phyloP scores from a whole-genome alignment of 202 grass and related monocot species.

The Setaria italica region DNA sequence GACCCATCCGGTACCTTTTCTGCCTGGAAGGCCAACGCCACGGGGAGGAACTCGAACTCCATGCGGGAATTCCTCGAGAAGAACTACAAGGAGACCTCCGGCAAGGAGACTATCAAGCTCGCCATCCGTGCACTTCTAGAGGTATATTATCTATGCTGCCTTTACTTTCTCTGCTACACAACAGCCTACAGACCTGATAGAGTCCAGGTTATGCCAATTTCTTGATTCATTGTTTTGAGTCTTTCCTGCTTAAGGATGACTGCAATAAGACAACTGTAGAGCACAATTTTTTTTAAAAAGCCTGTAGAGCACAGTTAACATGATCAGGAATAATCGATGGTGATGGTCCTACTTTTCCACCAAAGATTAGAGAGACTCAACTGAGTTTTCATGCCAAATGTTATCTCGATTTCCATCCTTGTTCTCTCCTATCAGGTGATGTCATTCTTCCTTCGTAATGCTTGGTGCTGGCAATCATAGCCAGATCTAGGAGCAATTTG shows the following conservation, averaged over 20 bases:
- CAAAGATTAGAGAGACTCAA: not conserved
- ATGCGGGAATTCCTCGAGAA: conserved; percentile 97
- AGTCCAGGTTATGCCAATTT: not conserved
- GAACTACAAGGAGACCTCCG: conserved; percentile 96
- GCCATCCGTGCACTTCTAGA: conserved; percentile 85
- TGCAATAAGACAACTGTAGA: not conserved
- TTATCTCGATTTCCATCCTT: not conserved
- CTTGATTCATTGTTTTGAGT: not conserved
- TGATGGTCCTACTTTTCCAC: not conserved
- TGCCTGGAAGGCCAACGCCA: conserved; percentile 97
- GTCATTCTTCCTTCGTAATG: not conserved
- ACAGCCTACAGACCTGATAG: not conserved
- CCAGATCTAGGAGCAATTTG: not conserved
- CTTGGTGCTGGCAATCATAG: not conserved
- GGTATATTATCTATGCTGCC: conserved; percentile 46
- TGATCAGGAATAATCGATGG: not conserved
- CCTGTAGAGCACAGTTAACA: conserved; percentile 1
- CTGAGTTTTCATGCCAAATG: not conserved
- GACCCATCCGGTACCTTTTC: conserved; percentile 94
- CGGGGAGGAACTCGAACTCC: conserved; percentile 91
- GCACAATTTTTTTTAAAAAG: too few species aligned
- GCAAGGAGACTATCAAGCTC: conserved; percentile 95
- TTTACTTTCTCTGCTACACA: not conserved
- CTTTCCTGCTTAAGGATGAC: not conserved
- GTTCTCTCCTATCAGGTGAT: not conserved